Percentiles rank a stretch among this genome's conserved stretches.
These are phyloP conservation scores for Tylopilus orsonianus DNA, from an alignment of 1,284 basidiomycete genomes.

Conservation along the genomic window DNA sequence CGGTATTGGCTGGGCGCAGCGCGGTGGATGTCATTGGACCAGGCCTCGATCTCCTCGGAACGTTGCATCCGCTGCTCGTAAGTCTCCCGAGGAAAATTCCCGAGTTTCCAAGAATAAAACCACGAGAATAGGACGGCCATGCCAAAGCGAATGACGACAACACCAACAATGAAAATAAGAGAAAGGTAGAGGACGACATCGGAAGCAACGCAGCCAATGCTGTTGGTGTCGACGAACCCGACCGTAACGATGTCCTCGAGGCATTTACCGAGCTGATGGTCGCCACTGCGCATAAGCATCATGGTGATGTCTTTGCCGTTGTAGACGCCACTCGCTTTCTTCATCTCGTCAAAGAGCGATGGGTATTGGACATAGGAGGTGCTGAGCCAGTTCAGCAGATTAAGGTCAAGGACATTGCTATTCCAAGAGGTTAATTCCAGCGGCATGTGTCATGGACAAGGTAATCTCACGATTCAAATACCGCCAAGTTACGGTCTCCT, in stretches of 20 bases:
- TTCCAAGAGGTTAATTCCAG: slow-evolving; percentile 11
- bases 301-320: slow-evolving; percentile 87
- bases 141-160: slow-evolving; percentile 91
- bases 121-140: slow-evolving; percentile 98
- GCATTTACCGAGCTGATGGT: slow-evolving; percentile 74
- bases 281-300: slow-evolving; percentile 67
- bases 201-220: slow-evolving; percentile 95
- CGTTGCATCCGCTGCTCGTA: slow-evolving; percentile 94
- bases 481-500: slow-evolving; percentile 76
- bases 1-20: slow-evolving; percentile 91
- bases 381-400: slow-evolving; percentile 83
- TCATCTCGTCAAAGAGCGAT: slow-evolving; percentile 77
- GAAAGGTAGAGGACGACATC: slow-evolving; percentile 94
- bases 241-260: slow-evolving; percentile 84
- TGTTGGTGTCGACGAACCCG: slow-evolving; percentile 92
- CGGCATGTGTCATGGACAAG: slow-evolving; percentile 1
- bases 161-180: slow-evolving; percentile 96
- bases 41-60: slow-evolving; percentile 90
- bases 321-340: slow-evolving; percentile 68
- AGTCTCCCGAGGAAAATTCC: slow-evolving; percentile 91
- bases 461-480: slow-evolving; percentile 80
- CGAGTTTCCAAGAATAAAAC: slow-evolving; percentile 95
- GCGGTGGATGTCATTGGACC: slow-evolving; percentile 95
- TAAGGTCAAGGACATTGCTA: slow-evolving; percentile 87
- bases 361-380: slow-evolving; percentile 80